Evolutionary conservation across 2,329 filamentous ascomycete species (phyloP).

Genomic region (Conoideocrella luteorostrata): DNA sequence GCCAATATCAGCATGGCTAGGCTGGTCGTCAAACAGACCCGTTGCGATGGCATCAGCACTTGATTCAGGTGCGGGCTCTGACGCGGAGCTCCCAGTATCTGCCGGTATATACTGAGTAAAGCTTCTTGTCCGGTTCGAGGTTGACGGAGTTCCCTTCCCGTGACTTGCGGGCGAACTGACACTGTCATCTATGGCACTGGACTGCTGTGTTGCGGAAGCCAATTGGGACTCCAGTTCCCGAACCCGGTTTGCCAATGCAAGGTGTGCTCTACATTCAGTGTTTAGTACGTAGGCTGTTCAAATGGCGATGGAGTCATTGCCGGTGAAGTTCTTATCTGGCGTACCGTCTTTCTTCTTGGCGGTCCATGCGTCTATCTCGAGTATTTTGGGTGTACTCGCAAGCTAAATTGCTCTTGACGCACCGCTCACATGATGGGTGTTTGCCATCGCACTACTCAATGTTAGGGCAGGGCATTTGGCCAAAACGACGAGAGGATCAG

Average conservation of each 20-base stretch:
- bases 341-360: conserved; percentile 16
- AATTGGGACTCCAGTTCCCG: conserved; percentile 4
- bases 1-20: conserved; percentile 18
- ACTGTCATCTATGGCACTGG: background rate
- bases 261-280: background rate
- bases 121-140: background rate
- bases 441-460: conserved; percentile 15
- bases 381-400: conserved; percentile 17
- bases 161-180: background rate
- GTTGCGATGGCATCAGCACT: conserved; percentile 21
- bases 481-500: background rate
- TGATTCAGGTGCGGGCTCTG: conserved; percentile 15
- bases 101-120: background rate
- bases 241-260: conserved; percentile 4
- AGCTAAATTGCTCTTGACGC: conserved; percentile 9
- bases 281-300: background rate
- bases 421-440: conserved; percentile 17
- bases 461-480: background rate
- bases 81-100: background rate
- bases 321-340: background rate
- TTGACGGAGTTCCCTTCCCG: background rate
- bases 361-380: conserved; percentile 18
- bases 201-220: background rate
- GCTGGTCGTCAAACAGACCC: conserved; percentile 20
- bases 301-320: background rate